A percentile compares a stretch with the other conserved stretches of the same genome.
These are phyloP conservation scores for Aspergillus sp. DNA, from an alignment of 2,329 filamentous ascomycete species.

Conservation along the genomic window DNA sequence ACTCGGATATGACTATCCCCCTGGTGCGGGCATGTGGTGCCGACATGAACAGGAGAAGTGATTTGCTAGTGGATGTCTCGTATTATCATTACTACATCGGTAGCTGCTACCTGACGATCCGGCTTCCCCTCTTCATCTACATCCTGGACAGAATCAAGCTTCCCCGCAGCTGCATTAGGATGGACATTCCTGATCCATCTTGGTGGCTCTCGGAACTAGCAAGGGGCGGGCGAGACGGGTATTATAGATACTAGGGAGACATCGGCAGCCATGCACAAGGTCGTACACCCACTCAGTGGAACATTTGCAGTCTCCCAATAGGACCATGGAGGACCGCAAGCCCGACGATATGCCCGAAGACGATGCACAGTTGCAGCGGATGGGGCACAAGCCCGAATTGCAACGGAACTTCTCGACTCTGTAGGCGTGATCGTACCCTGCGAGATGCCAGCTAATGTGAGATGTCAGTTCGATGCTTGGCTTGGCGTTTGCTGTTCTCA, in stretches of 20 bases:
- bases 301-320: not conserved
- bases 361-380: slow-evolving; percentile 45
- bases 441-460: not conserved
- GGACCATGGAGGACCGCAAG: slow-evolving; percentile 9
- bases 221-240: not conserved
- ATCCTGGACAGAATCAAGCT: not conserved
- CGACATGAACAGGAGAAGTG: too few species aligned
- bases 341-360: slow-evolving; percentile 23
- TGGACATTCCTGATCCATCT: slow-evolving; percentile 14
- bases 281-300: not conserved
- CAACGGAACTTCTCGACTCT: slow-evolving; percentile 57
- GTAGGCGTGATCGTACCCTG: slow-evolving; percentile 14
- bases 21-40: not conserved
- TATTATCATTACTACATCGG: too few species aligned
- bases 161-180: slow-evolving; percentile 9
- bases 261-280: not conserved
- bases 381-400: slow-evolving; percentile 58
- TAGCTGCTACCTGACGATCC: too few species aligned
- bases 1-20: too few species aligned
- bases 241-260: not conserved
- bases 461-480: slow-evolving; percentile 53
- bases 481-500: slow-evolving; percentile 61
- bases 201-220: not conserved
- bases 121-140: too few species aligned
- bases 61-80: too few species aligned